Percentiles rank a stretch among this genome's conserved stretches.
Conservation (phyloP, 2,329 filamentous ascomycete genomes). For the Ophiosphaerella herpotricha region DNA sequence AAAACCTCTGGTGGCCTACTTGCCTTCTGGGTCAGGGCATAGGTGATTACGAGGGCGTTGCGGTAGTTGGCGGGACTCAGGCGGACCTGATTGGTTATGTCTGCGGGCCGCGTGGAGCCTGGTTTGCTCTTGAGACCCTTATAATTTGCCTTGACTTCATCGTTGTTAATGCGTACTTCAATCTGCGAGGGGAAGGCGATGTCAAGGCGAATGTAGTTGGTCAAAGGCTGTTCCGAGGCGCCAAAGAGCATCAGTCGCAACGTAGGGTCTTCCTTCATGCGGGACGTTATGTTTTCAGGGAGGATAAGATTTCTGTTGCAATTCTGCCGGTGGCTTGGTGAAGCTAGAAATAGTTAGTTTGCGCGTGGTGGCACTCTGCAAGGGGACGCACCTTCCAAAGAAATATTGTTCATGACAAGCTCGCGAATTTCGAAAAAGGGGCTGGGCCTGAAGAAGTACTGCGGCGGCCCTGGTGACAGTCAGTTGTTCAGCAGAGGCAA, state of each 20-base stretch:
- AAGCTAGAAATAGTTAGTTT: constrained; percentile 50
- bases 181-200: constrained; percentile 90
- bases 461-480: constrained; percentile 41
- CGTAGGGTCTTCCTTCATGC: constrained; percentile 64
- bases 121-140: constrained; percentile 95
- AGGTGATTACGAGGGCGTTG: constrained; percentile 84
- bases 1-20: constrained; percentile 42
- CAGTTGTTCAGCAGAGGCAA: constrained; percentile 7
- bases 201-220: constrained; percentile 56
- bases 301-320: constrained; percentile 63
- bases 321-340: constrained; percentile 63
- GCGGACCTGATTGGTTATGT: constrained; percentile 79
- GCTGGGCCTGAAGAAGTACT: constrained; percentile 70
- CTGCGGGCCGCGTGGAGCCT: constrained; percentile 89
- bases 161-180: constrained; percentile 86
- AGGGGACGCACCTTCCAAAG: constrained; percentile 74
- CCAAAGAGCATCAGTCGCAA: constrained; percentile 84
- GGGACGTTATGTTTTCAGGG: constrained; percentile 58
- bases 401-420: constrained; percentile 66
- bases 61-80: constrained; percentile 69
- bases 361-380: constrained; percentile 11
- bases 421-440: constrained; percentile 80
- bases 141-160: constrained; percentile 89
- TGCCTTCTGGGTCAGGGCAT: constrained; percentile 88
- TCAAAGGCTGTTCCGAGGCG: constrained; percentile 60